Percentiles rank a stretch among this genome's conserved stretches.
Evolutionary conservation across 2,329 filamentous ascomycete species (phyloP).

Genomic region (Monilinia fructicola): DNA sequence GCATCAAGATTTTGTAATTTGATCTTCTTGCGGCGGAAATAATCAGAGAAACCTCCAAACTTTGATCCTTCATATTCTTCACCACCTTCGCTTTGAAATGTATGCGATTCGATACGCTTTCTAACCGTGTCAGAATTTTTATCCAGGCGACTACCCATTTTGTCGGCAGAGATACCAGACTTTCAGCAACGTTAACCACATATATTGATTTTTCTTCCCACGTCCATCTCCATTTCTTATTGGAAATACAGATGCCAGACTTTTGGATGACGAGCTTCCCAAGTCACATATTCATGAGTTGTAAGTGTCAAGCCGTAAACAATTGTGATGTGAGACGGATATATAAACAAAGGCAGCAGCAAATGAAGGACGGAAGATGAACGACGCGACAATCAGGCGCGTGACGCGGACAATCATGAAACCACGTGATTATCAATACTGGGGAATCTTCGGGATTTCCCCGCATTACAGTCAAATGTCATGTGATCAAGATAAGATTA

Average conservation of each 20-base stretch:
- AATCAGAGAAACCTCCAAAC: conserved; percentile 88
- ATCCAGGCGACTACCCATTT: conserved; percentile 61
- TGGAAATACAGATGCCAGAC: not conserved
- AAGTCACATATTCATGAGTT: not conserved
- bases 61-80: conserved; percentile 87
- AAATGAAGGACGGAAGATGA: not conserved
- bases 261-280: not conserved
- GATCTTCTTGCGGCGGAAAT: conserved; percentile 93
- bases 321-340: not conserved
- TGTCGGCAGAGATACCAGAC: not conserved
- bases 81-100: conserved; percentile 76
- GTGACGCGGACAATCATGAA: not conserved
- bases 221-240: not conserved
- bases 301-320: not conserved
- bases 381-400: not conserved
- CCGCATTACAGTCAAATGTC: too few relatives aligned
- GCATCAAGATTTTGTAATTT: conserved; percentile 95
- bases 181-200: not conserved
- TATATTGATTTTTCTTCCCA: not conserved
- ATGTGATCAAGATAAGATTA: too few relatives aligned
- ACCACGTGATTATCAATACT: not conserved
- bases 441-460: too few relatives aligned
- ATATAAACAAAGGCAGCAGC: not conserved
- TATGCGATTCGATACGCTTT: conserved; percentile 63
- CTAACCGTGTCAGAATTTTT: conserved; percentile 62